Evolutionary conservation across 23 red algal species (phyloP).

Genomic region (Porphyridium purpureum): DNA sequence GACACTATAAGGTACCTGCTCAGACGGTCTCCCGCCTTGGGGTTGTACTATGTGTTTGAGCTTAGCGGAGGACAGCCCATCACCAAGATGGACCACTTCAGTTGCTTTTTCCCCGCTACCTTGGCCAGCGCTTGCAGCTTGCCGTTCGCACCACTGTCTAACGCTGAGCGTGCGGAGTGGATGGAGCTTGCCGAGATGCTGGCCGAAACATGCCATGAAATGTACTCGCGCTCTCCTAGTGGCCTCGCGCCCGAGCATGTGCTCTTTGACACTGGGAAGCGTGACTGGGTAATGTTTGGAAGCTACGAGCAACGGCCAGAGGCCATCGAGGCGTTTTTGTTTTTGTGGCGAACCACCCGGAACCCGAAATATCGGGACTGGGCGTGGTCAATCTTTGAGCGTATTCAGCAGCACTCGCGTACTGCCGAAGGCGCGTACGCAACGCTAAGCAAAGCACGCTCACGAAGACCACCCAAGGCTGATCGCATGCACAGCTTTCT

Average conservation of each 20-base stretch:
- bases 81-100: constrained; percentile 46
- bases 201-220: constrained; percentile 46
- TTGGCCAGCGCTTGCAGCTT: constrained; percentile 17
- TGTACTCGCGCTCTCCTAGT: constrained; percentile 33
- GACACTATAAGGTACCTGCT: neutral
- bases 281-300: constrained; percentile 21
- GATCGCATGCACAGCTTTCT: constrained; percentile 47
- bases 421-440: constrained; percentile 4
- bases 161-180: constrained; percentile 18
- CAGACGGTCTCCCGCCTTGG: neutral
- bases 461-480: constrained; percentile 6
- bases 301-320: constrained; percentile 51
- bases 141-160: constrained; percentile 8
- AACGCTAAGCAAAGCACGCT: constrained; percentile 12
- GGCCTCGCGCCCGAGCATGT: constrained; percentile 55
- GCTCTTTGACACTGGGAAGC: constrained; percentile 3
- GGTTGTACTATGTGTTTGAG: neutral
- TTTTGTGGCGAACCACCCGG: constrained; percentile 38
- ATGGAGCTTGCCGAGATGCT: constrained; percentile 18
- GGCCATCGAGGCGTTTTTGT: constrained; percentile 61
- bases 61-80: neutral
- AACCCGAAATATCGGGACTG: constrained; percentile 42
- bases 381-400: constrained; percentile 46
- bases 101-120: constrained; percentile 42
- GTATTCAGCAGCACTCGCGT: constrained; percentile 2